phyloP scores from a whole-genome alignment of 805 yeast genomes.

The Yamadazyma sp. region DNA sequence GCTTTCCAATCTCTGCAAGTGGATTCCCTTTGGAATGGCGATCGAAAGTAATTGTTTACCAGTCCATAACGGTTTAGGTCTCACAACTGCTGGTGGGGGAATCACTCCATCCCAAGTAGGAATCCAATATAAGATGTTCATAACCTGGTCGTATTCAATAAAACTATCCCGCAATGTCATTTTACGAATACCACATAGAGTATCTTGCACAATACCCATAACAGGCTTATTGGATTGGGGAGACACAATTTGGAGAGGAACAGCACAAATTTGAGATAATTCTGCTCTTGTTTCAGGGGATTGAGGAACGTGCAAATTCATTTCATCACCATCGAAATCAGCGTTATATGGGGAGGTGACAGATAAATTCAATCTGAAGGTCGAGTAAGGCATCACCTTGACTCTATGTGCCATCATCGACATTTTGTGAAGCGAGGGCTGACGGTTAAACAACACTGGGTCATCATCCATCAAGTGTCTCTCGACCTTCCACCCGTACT shows the following conservation, averaged over 20 bases:
- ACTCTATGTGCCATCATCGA: conserved; percentile 99
- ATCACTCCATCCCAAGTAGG: conserved; percentile 98
- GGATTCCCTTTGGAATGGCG: conserved; percentile 95
- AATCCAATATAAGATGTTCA: conserved; percentile 96
- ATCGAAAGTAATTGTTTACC: conserved; percentile 93
- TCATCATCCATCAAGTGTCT: conserved; percentile 97
- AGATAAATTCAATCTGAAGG: conserved; percentile 92
- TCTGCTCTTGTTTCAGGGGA: conserved; percentile 98
- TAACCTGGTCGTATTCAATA: conserved; percentile 87
- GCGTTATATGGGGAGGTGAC: conserved; percentile 99
- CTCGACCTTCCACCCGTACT: conserved; percentile 99
- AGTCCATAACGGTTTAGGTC: conserved; percentile 96
- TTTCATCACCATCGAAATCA: conserved; percentile 99
- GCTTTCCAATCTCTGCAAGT: conserved; percentile 87
- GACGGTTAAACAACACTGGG: conserved; percentile 97
- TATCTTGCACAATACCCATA: conserved; percentile 99
- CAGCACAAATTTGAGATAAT: conserved; percentile 91
- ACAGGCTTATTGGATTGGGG: conserved; percentile 99
- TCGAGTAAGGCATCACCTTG: conserved; percentile 97
- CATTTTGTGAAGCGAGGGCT: conserved; percentile 98
- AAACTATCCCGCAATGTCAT: conserved; percentile 90
- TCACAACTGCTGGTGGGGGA: conserved; percentile 90
- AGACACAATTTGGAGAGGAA: conserved; percentile 95
- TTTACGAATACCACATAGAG: conserved; percentile 94
- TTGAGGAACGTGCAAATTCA: conserved; percentile 99